Base-by-base conservation (phyloP, 345 rosid genomes). In the Clausena lansium region DNA sequence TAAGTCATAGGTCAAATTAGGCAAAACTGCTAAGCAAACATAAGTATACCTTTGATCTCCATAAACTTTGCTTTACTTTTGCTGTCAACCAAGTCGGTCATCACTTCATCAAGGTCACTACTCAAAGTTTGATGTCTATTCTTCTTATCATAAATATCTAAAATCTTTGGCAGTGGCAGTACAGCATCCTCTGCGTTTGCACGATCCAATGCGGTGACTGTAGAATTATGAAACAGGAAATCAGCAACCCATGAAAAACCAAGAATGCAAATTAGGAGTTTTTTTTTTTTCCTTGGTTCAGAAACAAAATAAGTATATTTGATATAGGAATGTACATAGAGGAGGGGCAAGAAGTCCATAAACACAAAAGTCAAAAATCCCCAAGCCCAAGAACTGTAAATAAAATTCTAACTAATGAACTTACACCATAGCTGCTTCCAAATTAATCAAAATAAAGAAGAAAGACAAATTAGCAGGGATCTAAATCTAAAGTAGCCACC, bases 161-260 rank as follows among this genome's bases (percentile, higher is more conserved):
- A 84, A 79, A 87, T 68, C 79, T 83, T 87, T 68, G 95, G 86
- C 58, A 91, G 81, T 67, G 98, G 98, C 80, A 89, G 90, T 41
- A 84, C 55, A 22, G 98, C 97, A 83, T 90, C 97, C 85, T 96
- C 97, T 38, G 95, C 95, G 86, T 91, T 85, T 59, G 97, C 89
- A 76, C 98, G 91, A 81, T 96, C 99, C 78, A 96, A 77, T 71
- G 98, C 95, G 67, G 89, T 88, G 55, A 92, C 99, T 96, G 87
- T 76, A 58, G 57, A 83, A 81, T 64, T 15, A 85, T 35, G 67
- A 85, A 77, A 35, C 27, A 79, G 79, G 62, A 80, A 72, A 80
- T 87, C 71, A 83, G 85, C 22, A 13, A 57, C 17, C 32, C 76
- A 52, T 5, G 50, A 15, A 35, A 63, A 54, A 69, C 25, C 39